Evolutionary conservation across 177 flowering plant species (phyloP).

Genomic region (Vitis hybrid): DNA sequence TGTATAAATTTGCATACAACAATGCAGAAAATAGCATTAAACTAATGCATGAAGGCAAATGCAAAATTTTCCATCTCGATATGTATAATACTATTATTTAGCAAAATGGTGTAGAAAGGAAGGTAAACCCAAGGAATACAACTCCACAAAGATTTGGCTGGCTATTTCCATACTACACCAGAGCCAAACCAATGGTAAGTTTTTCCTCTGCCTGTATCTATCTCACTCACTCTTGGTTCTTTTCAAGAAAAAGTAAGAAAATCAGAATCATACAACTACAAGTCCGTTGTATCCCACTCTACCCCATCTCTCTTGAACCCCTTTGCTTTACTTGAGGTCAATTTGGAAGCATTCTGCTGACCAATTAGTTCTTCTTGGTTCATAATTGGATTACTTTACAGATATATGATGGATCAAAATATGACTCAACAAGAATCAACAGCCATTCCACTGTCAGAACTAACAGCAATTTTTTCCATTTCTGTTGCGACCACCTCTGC

Average conservation of each 20-base stretch:
- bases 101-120: too few species aligned
- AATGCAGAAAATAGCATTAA: too few species aligned
- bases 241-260: not conserved
- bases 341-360: not conserved
- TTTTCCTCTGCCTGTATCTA: not conserved
- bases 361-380: not conserved
- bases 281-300: not conserved
- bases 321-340: not conserved
- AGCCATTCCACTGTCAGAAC: conserved; percentile 17
- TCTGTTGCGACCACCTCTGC: conserved; percentile 21
- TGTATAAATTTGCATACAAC: too few species aligned
- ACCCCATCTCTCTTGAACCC: not conserved
- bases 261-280: not conserved
- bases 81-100: too few species aligned
- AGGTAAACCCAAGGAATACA: too few species aligned
- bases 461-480: conserved; percentile 21
- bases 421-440: conserved; percentile 15
- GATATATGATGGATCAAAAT: not conserved
- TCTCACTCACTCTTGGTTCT: not conserved
- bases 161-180: not conserved
- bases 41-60: too few species aligned
- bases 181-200: not conserved
- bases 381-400: not conserved
- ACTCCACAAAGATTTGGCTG: not conserved
- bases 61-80: too few species aligned